These are phyloP conservation scores for Martiniozyma asiatica DNA, from an alignment of 1,139 yeast species.

Conservation along the genomic window DNA sequence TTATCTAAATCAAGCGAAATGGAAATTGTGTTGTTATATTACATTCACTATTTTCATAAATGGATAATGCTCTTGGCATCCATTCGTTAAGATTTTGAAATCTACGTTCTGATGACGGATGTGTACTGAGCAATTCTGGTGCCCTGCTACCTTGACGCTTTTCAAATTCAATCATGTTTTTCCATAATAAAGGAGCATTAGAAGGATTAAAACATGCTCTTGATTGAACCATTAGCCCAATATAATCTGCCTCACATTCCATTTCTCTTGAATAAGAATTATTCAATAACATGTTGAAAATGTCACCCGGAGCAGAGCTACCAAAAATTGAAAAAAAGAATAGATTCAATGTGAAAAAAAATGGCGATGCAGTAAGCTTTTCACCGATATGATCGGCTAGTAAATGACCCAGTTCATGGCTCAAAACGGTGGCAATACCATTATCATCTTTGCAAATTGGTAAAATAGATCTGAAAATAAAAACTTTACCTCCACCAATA, in stretches of 20 bases:
- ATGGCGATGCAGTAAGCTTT: constrained; percentile 54
- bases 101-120: constrained; percentile 74
- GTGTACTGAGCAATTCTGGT: constrained; percentile 70
- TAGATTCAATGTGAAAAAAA: constrained; percentile 40
- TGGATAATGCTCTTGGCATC: constrained; percentile 55
- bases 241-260: constrained; percentile 94
- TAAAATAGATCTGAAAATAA: constrained; percentile 70
- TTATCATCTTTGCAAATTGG: constrained; percentile 74
- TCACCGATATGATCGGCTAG: constrained; percentile 88
- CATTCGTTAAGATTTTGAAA: constrained; percentile 56
- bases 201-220: constrained; percentile 73
- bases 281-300: constrained; percentile 49
- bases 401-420: constrained; percentile 92
- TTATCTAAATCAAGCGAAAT: no score
- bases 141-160: constrained; percentile 24
- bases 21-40: no score
- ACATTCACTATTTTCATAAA: no score
- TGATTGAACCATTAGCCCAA: constrained; percentile 87
- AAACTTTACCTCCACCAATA: constrained; percentile 90
- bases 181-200: constrained; percentile 71
- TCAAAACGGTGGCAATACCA: constrained; percentile 84
- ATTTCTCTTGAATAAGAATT: constrained; percentile 83
- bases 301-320: constrained; percentile 36
- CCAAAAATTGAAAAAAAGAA: constrained; percentile 42
- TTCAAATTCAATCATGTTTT: constrained; percentile 62